Base-by-base conservation (phyloP, 805 yeast genomes). In the Kodamaea hsintzibuensis region DNA sequence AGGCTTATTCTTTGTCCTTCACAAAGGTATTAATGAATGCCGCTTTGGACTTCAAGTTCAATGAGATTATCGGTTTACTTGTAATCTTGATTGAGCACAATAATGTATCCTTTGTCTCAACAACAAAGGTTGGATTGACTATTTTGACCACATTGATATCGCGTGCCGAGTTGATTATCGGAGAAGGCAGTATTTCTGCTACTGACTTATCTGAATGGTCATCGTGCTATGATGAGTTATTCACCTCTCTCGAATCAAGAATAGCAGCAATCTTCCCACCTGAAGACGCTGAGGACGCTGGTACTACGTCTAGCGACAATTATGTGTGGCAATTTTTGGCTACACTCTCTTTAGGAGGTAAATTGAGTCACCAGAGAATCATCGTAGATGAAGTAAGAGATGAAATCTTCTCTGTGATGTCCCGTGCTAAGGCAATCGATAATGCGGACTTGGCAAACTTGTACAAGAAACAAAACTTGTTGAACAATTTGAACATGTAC, bases 271-370 rank as follows among this genome's bases (percentile, higher is more conserved):
- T 92, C 45, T 92, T 93, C 86, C 97, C 97, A 52, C 74, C 70
- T 49, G 77, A 73, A 49, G 76, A 72, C 42, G 67, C 68, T 40
- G 75, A 76, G 51, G 93, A 88, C 63, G 91, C 86, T 59, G 82
- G 91, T 1, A 49, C 51, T 7, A 42, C 54, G 2, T 61, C 72
- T 2, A 67, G 71, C 52, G 77, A 72, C 57, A 72, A 74, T 38
- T 91, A 92, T 65, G 91, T 91, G 49, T 93, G 99, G 99, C 98
- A 93, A 74, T 92, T 93, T 66, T 81, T 93, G 70, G 99, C 99
- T 18, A 88, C 97, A 12, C 80, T 93, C 56, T 93, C 98, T 0
- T 77, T 93, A 58, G 93, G 97, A 57, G 97, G 98, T 59, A 86
- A 88, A 67, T 75, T 89, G 62, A 87, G 87, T 62, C 97, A 92